Evolutionary conservation across 257 asterid species (phyloP).

Genomic region (Eucommia ulmoides): DNA sequence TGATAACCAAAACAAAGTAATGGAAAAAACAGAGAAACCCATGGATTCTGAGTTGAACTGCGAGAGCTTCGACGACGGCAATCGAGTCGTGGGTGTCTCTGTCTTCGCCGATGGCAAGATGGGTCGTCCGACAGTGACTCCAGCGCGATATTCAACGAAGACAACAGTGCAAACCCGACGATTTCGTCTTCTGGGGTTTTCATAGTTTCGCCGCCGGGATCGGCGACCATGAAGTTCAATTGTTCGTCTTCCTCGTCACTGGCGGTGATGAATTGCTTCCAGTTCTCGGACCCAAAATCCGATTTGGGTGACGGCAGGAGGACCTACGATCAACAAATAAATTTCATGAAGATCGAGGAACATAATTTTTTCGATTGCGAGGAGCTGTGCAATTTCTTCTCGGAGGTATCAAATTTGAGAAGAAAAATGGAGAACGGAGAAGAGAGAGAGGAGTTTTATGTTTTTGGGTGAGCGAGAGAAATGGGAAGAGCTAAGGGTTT

Average conservation of each 20-base stretch:
- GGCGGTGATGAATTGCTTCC: constrained; percentile 5
- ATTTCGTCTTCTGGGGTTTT: constrained; percentile 28
- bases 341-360: background rate
- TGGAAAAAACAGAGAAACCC: constrained; percentile 2
- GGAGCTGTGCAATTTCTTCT: background rate
- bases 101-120: constrained; percentile 36
- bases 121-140: constrained; percentile 79
- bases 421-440: too few species aligned
- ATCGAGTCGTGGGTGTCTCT: background rate
- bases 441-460: too few species aligned
- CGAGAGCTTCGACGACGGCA: constrained; percentile 11
- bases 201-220: background rate
- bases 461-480: too few species aligned
- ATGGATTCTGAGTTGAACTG: background rate
- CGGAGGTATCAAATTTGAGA: too few species aligned
- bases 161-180: constrained; percentile 34
- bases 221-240: constrained; percentile 11
- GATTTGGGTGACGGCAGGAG: background rate
- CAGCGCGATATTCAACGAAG: constrained; percentile 75
- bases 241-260: constrained; percentile 4
- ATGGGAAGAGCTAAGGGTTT: too few species aligned
- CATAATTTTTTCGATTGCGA: constrained; percentile 1
- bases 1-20: constrained; percentile 26
- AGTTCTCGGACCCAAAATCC: background rate
- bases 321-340: background rate